Percentiles rank a stretch among this genome's conserved stretches.
Evolutionary conservation across 148 eudicot species (phyloP).

Genomic region (Mesembryanthemum crystallinum): DNA sequence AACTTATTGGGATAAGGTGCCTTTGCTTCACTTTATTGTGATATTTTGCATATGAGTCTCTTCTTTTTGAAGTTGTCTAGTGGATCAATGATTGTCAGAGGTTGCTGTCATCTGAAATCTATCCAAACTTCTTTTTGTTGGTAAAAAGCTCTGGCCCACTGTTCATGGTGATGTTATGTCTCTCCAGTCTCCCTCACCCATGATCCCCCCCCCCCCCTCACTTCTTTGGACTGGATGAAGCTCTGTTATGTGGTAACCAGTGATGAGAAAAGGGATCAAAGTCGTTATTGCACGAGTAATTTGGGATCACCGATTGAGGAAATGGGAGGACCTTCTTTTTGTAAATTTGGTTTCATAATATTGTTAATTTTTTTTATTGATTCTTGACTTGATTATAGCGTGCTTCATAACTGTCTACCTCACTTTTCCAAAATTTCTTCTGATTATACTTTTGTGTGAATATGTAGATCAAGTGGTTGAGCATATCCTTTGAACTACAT

Average conservation of each 20-base stretch:
- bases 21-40: background rate
- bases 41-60: background rate
- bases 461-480: conserved; percentile 9
- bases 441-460: conserved; percentile 1
- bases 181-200: background rate
- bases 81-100: background rate
- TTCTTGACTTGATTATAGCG: background rate
- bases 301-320: background rate
- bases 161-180: background rate
- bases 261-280: background rate
- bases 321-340: background rate
- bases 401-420: background rate
- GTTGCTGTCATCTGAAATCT: background rate
- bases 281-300: no score
- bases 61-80: background rate
- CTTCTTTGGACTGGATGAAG: background rate
- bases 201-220: background rate
- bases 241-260: no score
- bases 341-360: no score
- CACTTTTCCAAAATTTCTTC: background rate
- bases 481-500: background rate
- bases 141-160: background rate
- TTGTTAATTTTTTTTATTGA: background rate
- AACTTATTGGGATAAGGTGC: background rate
- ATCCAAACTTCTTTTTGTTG: background rate